phyloP scores from a whole-genome alignment of 768 basidiomycete species.

The Suillus cothurnatus region DNA sequence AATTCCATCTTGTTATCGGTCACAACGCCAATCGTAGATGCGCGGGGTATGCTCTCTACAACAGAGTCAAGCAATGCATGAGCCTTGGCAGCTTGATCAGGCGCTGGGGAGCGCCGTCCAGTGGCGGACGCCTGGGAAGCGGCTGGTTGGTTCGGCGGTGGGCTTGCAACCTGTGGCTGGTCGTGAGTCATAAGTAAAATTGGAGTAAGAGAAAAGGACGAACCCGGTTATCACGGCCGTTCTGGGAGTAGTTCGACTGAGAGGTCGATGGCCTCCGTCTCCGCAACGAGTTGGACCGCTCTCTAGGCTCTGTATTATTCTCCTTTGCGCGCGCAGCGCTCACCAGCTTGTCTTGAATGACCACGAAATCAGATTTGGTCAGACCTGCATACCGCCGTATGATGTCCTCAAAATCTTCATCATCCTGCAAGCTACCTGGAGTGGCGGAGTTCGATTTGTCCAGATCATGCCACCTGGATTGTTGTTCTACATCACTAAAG shows the following conservation, averaged over 20 bases:
- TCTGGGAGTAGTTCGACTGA: constrained; percentile 73
- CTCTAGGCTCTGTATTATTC: constrained; percentile 55
- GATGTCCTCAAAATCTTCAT: constrained; percentile 65
- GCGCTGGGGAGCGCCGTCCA: constrained; percentile 34
- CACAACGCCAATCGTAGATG: constrained; percentile 24
- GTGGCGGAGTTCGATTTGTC: constrained; percentile 51
- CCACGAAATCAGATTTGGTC: constrained; percentile 66
- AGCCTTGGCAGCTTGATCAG: constrained; percentile 59
- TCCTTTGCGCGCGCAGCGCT: constrained; percentile 59
- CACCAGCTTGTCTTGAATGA: constrained; percentile 80
- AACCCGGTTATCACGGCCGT: constrained; percentile 49
- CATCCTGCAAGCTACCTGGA: constrained; percentile 53
- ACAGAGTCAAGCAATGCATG: constrained; percentile 69
- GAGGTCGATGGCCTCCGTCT: constrained; percentile 79
- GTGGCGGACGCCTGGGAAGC: constrained; percentile 34
- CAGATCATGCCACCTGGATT: constrained; percentile 69
- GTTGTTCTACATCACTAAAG: constrained; percentile 52
- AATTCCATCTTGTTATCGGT: constrained; percentile 28
- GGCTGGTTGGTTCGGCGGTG: constrained; percentile 47
- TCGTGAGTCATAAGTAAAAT: constrained; percentile 5
- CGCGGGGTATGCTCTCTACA: constrained; percentile 53
- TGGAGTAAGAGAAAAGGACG: constrained; percentile 16
- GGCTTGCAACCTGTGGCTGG: constrained; percentile 54
- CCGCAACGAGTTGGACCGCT: constrained; percentile 70
- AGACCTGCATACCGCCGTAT: constrained; percentile 68